Evolutionary conservation across 441 rosid genomes (phyloP).

Genomic region (Euphorbia celastroides): DNA sequence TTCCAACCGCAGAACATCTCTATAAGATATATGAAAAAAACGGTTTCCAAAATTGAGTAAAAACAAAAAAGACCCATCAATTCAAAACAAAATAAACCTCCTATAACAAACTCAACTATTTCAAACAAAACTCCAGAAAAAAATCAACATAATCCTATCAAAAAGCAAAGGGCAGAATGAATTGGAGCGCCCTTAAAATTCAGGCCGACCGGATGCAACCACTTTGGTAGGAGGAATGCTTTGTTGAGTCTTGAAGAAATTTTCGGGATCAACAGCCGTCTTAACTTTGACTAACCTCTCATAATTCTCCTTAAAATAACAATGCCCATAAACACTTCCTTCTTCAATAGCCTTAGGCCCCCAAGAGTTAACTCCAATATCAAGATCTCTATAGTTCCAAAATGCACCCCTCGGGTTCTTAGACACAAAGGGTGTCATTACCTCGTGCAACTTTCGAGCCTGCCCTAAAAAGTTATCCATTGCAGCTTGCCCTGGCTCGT

Average conservation of each 20-base stretch:
- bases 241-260: constrained; percentile 53
- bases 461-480: constrained; percentile 22
- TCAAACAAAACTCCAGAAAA: too few relatives aligned
- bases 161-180: too few relatives aligned
- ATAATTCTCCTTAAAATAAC: constrained; percentile 50
- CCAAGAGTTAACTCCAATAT: constrained; percentile 22
- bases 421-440: constrained; percentile 55
- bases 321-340: constrained; percentile 42
- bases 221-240: constrained; percentile 36
- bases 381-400: constrained; percentile 62
- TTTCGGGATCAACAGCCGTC: constrained; percentile 52
- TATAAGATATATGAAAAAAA: too few relatives aligned
- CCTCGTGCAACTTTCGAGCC: constrained; percentile 35
- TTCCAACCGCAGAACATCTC: too few relatives aligned
- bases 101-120: too few relatives aligned
- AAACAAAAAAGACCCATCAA: too few relatives aligned
- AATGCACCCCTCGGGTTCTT: constrained; percentile 51
- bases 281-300: constrained; percentile 57
- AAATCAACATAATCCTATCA: too few relatives aligned
- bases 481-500: constrained; percentile 20
- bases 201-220: too few relatives aligned
- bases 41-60: too few relatives aligned
- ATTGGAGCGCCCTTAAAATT: too few relatives aligned
- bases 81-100: too few relatives aligned
- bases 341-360: constrained; percentile 12